These are phyloP conservation scores for Fraxinus sp. DNA, from an alignment of 305 asterid species.

Conservation along the genomic window DNA sequence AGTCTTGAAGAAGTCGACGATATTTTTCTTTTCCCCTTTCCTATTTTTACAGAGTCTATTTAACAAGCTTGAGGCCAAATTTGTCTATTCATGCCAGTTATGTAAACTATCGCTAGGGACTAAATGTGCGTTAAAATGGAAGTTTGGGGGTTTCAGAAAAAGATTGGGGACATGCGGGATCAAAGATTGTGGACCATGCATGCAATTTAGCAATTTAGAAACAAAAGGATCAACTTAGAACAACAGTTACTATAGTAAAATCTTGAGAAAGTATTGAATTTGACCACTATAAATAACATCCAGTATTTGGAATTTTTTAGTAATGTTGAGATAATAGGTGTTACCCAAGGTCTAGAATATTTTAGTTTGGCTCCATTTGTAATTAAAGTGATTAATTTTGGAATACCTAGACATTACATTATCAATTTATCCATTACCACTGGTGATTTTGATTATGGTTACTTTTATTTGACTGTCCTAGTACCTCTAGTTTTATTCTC, in stretches of 20 bases:
- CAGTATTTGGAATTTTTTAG: background rate
- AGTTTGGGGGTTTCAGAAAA: background rate
- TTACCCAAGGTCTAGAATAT: background rate
- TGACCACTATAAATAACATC: background rate
- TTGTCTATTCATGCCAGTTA: background rate
- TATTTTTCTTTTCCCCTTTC: background rate
- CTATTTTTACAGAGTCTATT: background rate
- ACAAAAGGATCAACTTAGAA: background rate
- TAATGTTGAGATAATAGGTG: background rate
- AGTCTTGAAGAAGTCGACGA: background rate
- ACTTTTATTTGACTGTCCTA: background rate
- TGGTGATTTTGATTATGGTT: background rate
- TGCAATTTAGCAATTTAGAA: background rate
- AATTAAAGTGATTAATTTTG: background rate
- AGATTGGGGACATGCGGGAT: background rate
- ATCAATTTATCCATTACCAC: background rate
- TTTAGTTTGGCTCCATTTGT: background rate
- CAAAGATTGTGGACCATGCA: background rate
- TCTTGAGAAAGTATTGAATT: background rate
- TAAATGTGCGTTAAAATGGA: background rate
- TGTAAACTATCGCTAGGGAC: background rate
- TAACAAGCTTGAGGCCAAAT: background rate
- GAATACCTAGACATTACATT: background rate
- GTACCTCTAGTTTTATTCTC: background rate
- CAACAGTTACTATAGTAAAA: background rate